These are phyloP conservation scores for Boechera retrofracta DNA, from an alignment of 345 rosid species.

Conservation along the genomic window DNA sequence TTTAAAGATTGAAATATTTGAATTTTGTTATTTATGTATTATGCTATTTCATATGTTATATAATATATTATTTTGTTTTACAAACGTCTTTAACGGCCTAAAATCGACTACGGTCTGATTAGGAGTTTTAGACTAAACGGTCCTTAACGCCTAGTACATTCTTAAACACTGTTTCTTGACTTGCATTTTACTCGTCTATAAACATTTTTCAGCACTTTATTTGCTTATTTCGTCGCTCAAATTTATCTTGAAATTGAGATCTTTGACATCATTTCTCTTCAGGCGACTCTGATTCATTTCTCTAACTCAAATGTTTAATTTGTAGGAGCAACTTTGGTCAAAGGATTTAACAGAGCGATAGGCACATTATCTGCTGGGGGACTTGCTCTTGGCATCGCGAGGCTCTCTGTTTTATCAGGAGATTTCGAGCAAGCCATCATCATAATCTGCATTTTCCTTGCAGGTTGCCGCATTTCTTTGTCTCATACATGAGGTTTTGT, in stretches of 20 bases:
- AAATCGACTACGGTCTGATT: no score
- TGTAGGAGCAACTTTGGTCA: constrained; percentile 80
- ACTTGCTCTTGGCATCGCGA: constrained; percentile 79
- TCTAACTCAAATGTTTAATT: neutral
- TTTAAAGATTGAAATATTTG: no score
- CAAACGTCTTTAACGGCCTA: no score
- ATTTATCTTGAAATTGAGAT: neutral
- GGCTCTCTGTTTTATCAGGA: constrained; percentile 55
- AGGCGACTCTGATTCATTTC: neutral
- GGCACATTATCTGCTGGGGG: constrained; percentile 86
- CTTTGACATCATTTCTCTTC: neutral
- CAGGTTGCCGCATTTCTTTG: constrained; percentile 56
- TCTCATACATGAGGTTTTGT: neutral
- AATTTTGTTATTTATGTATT: no score
- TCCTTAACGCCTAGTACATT: no score
- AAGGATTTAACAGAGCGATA: constrained; percentile 86
- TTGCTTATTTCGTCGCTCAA: neutral
- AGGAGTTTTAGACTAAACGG: no score
- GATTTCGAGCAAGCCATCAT: constrained; percentile 55
- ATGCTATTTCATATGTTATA: no score
- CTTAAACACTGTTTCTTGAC: no score
- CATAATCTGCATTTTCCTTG: constrained; percentile 57
- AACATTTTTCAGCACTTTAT: no score
- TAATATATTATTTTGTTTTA: no score
- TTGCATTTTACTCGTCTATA: no score